Percentiles rank a stretch among this genome's conserved stretches.
Conservation (phyloP, 306 rosid species). For the Trifolium pratense region DNA sequence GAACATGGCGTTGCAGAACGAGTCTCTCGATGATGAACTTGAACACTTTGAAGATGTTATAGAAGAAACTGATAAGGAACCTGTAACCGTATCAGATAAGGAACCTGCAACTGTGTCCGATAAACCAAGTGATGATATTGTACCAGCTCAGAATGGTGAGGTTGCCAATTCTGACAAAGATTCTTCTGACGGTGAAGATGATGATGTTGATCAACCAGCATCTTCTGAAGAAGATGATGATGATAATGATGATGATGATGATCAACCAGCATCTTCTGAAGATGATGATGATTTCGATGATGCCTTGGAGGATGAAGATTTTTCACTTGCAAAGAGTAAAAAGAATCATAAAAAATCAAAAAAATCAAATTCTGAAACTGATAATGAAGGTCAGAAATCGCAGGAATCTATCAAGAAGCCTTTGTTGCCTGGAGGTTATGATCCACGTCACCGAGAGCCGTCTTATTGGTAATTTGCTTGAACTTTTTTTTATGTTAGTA, state of each 20-base stretch:
- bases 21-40: slow-evolving; percentile 77
- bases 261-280: slow-evolving; percentile 57
- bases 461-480: slow-evolving; percentile 68
- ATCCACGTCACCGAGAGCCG: slow-evolving; percentile 87
- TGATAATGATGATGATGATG: slow-evolving; percentile 54
- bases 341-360: slow-evolving; percentile 37
- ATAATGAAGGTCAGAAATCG: slow-evolving; percentile 44
- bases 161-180: slow-evolving; percentile 52
- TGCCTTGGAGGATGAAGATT: slow-evolving; percentile 58
- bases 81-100: slow-evolving; percentile 47
- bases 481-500: slow-evolving; percentile 17
- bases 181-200: slow-evolving; percentile 70
- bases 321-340: slow-evolving; percentile 53
- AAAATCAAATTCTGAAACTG: slow-evolving; percentile 43
- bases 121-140: slow-evolving; percentile 42
- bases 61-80: slow-evolving; percentile 63
- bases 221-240: slow-evolving; percentile 49
- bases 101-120: slow-evolving; percentile 49
- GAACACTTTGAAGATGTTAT: slow-evolving; percentile 90
- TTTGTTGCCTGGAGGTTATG: slow-evolving; percentile 79
- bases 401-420: slow-evolving; percentile 51
- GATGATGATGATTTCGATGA: slow-evolving; percentile 60
- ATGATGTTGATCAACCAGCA: slow-evolving; percentile 40
- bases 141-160: slow-evolving; percentile 39
- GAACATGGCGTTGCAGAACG: slow-evolving; percentile 79